Base-by-base conservation (phyloP, 2,329 filamentous ascomycete species). In the Penicillium hesseltinei region DNA sequence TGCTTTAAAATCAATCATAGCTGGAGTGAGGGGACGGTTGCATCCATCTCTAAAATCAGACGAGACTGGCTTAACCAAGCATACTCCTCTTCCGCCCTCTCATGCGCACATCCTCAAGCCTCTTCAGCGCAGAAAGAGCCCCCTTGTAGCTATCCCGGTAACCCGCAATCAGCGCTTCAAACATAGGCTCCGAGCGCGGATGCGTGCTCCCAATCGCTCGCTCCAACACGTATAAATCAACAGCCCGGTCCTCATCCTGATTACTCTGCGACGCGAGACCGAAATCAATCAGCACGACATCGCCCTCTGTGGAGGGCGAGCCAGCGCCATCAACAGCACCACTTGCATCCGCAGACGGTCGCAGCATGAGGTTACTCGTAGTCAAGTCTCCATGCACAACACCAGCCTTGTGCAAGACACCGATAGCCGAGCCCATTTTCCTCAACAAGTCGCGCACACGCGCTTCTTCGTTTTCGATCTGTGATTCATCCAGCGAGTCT, bases 41-140 rank as follows among this genome's bases (percentile, higher is more conserved):
- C 49, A 45, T 54, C 54, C 40, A 43, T 44, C 48, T 38, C 55
- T 51, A 50, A 56, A 51, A 57, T 27, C 47, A 60, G 49, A 57
- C 27, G 58, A 39, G 31, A 44, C 42, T n/a, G 49, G 31, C 58
- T 78, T 78, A 97, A 29, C 94, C 94, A 65, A 99, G 73, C 94
- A 99, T 99, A 73, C 92, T 97, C 75, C 91, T 88, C 84, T 99
- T 99, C 72, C 94, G 83, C 4, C 94, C 94, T 73, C 94, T 87
- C 87, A 96, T 86, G 71, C 94, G 85, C 46, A 99, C 94, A 63
- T 96, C 93, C 72, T 96, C 92, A 60, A 99, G 76, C 73, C 88
- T 89, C 78, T 85, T 91, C 71, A 99, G 75, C 23, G 92, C 91
- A 21, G 84, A 79, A 56, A 79, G 83, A 0, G 90, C 89, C 17